Evolutionary conservation across 192 early-diverging fungal genomes (phyloP).

Genomic region (Martensiomyces pterosporus): DNA sequence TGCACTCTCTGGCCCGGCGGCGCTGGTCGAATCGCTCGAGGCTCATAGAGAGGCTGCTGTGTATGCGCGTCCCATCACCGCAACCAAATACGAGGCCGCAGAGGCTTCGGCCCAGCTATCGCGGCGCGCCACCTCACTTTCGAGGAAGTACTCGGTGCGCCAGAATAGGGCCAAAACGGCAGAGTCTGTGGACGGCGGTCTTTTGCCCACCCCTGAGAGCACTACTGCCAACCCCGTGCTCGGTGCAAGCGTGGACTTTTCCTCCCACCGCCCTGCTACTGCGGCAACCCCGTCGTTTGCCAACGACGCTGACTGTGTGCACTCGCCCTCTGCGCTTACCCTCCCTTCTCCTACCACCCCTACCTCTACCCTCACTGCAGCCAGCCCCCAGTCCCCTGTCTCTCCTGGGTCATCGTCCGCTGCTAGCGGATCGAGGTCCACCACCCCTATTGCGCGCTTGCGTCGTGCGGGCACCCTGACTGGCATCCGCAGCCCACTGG

Average conservation of each 20-base stretch:
- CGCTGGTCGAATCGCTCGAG: neutral
- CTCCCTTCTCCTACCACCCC: constrained; percentile 26
- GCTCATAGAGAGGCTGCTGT: neutral
- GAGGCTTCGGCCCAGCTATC: neutral
- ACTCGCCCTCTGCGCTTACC: neutral
- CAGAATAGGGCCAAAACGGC: no score
- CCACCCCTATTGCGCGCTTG: constrained; percentile 11
- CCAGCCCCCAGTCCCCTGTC: constrained; percentile 20
- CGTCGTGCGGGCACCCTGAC: constrained; percentile 23
- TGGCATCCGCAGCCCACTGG: constrained; percentile 3
- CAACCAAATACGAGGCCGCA: neutral
- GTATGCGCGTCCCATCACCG: neutral
- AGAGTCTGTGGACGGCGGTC: no score
- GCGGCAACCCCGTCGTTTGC: no score
- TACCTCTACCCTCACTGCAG: constrained; percentile 23
- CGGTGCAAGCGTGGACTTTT: no score
- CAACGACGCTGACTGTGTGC: no score
- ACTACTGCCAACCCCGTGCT: neutral
- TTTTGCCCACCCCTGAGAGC: neutral
- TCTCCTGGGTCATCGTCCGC: constrained; percentile 13
- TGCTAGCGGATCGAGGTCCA: neutral
- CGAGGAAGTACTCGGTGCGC: no score
- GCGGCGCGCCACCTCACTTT: no score
- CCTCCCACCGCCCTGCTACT: no score
- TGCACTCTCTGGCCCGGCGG: no score